Conservation (phyloP, 495 filamentous ascomycete genomes). For the Penicillium herquei region DNA sequence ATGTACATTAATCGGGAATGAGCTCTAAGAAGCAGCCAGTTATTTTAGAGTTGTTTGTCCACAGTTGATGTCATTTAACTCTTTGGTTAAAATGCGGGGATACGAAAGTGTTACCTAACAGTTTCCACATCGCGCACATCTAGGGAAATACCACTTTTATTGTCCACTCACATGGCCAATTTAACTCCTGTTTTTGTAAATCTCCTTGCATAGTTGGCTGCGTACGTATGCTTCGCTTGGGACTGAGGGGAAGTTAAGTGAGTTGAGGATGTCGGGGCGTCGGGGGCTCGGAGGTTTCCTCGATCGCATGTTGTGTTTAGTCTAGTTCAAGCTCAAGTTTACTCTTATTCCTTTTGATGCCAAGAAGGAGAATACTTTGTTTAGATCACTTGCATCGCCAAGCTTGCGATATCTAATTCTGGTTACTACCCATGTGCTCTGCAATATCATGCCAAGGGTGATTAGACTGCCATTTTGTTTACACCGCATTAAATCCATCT, state of each 20-base stretch:
- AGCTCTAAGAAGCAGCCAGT: neutral
- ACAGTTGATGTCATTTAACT: slow-evolving; percentile 7
- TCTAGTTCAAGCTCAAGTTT: no score
- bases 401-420: no score
- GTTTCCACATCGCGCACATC: slow-evolving; percentile 30
- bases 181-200: neutral
- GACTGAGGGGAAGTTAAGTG: neutral
- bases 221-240: neutral
- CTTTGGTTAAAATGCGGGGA: slow-evolving; percentile 28
- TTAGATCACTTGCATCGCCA: no score
- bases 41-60: slow-evolving; percentile 23
- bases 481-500: no score
- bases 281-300: neutral
- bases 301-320: neutral
- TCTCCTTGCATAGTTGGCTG: neutral
- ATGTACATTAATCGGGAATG: neutral
- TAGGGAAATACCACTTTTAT: slow-evolving; percentile 22
- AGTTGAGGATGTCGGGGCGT: neutral
- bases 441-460: no score
- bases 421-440: no score
- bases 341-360: no score
- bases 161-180: neutral
- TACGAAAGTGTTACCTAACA: slow-evolving; percentile 34
- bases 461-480: no score
- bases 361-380: no score